Evolutionary conservation across 2,329 filamentous ascomycete genomes (phyloP), one percentile per base, ranked within the genome.

Genomic region (Fusarium napiforme): DNA sequence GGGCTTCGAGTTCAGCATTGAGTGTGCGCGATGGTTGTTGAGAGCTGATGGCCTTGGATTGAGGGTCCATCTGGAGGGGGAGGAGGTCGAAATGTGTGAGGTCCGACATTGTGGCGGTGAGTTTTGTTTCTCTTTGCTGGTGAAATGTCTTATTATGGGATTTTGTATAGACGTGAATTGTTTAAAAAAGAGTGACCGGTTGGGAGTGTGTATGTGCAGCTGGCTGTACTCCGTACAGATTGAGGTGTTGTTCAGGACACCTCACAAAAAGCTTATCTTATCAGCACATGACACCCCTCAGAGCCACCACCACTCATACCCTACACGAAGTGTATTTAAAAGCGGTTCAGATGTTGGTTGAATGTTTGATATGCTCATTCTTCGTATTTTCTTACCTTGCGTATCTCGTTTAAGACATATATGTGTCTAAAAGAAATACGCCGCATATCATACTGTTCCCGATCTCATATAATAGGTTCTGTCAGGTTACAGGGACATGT

Each of bases 71-170:
- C 71, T 90, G 86, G 60, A 99, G 87, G 42, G 94, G 93, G 80
- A 97, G 91, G 78, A 94, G 90, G 76, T 91, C 93, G 88, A 96
- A 98, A 77, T 91, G 91, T 69, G 93, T 91, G 75, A 87, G 83
- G 79, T 90, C 87, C n/a, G 87, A 85, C 88, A 90, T 89, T 60
- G 59, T 81, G 70, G 59, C 69, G 61, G 67, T 63, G 46, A 63
- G 28, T 3, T 32, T 50, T 60, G 19, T 14, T 59, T 39, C 7
- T 15, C 39, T 40, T 46, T 23, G 3, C 16, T 40, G 7, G 23
- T 18, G 12, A 10, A 36, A 16, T 39, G 10, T 28, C n/a, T 23
- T 53, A 8, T 43, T 10, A 15, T n/a, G 19, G 1, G 6, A 5
- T n/a, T 55, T n/a, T 56, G 42, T 39, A 52, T 23, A 14, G 30